A percentile compares a stretch with the other conserved stretches of the same genome.
These are phyloP conservation scores for Trichothecium roseum DNA, from an alignment of 2,329 filamentous ascomycete genomes.

Conservation along the genomic window DNA sequence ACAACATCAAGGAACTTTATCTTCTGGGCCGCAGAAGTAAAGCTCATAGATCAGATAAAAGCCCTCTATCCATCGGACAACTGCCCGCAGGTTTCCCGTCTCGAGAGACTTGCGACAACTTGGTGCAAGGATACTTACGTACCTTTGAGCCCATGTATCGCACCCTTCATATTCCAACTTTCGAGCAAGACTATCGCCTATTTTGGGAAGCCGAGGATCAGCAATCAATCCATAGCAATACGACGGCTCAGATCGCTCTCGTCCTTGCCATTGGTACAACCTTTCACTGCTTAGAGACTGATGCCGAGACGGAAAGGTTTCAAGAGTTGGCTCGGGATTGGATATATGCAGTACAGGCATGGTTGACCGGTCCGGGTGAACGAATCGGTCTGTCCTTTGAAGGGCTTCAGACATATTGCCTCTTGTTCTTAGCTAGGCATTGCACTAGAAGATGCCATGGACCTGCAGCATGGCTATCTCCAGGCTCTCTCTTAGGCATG, in stretches of 20 bases:
- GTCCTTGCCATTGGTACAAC: no score
- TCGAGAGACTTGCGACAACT: conserved; percentile 10
- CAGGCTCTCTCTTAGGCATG: no score
- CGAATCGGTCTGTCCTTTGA: no score
- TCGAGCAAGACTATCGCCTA: conserved; percentile 12
- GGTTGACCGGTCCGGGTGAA: no score
- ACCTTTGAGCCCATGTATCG: conserved; percentile 15
- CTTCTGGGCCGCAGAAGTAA: background rate
- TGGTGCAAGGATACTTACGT: conserved; percentile 13
- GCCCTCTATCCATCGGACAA: conserved; percentile 8
- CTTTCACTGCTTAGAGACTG: background rate
- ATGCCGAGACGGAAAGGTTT: background rate
- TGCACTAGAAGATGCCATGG: no score
- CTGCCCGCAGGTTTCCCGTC: conserved; percentile 9
- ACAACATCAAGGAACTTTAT: background rate
- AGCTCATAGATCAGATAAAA: background rate
- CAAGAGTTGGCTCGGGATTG: background rate
- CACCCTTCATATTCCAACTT: conserved; percentile 12
- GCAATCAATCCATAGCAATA: background rate
- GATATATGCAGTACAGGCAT: no score
- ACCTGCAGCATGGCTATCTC: no score
- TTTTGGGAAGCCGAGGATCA: conserved; percentile 9
- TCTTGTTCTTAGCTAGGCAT: no score
- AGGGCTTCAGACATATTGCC: no score
- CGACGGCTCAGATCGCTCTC: no score